These are phyloP conservation scores for Coemansia sp. DNA, from an alignment of 192 early-diverging fungal genomes.

Conservation along the genomic window DNA sequence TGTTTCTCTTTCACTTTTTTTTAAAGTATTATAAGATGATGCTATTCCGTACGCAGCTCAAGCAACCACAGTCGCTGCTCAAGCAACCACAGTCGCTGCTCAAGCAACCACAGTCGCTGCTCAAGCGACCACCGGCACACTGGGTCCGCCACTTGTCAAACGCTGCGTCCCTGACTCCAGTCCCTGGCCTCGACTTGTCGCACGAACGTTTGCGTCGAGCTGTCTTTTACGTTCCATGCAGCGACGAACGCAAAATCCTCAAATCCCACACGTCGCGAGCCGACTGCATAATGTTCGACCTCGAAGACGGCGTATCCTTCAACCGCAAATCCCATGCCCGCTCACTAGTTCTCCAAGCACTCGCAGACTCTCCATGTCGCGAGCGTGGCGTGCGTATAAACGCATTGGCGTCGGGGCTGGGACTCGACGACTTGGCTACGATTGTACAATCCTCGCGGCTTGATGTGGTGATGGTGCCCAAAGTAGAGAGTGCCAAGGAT, in stretches of 20 bases:
- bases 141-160: background rate
- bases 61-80: no score
- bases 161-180: slow-evolving; percentile 12
- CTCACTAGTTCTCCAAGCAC: slow-evolving; percentile 67
- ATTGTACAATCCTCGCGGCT: slow-evolving; percentile 66
- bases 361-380: slow-evolving; percentile 14
- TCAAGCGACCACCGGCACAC: no score
- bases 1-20: background rate
- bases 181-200: slow-evolving; percentile 30
- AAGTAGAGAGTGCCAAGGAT: slow-evolving; percentile 78
- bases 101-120: no score
- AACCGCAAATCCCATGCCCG: slow-evolving; percentile 82
- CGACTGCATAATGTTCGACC: slow-evolving; percentile 88
- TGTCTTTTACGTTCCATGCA: slow-evolving; percentile 69
- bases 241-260: slow-evolving; percentile 84
- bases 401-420: slow-evolving; percentile 72
- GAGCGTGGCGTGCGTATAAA: slow-evolving; percentile 94
- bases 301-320: slow-evolving; percentile 86
- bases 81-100: no score
- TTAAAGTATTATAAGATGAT: background rate
- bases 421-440: slow-evolving; percentile 76
- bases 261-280: slow-evolving; percentile 67
- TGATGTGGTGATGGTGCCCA: slow-evolving; percentile 82
- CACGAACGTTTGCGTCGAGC: slow-evolving; percentile 35
- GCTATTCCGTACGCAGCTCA: no score